Conservation (phyloP, 257 asterid species). For the Catharanthus roseus region DNA sequence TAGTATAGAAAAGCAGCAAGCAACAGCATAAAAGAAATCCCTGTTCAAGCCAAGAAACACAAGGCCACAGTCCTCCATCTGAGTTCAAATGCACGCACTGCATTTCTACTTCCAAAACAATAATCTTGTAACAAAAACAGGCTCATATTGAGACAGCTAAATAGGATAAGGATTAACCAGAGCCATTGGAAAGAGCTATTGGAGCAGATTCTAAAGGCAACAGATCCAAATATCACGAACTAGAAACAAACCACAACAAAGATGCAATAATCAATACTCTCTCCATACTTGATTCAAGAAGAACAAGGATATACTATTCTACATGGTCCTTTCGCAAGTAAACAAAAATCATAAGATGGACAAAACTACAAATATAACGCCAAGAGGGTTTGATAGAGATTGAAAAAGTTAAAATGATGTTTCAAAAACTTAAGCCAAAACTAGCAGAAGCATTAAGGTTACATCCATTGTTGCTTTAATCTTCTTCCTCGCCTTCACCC, state of each 20-base stretch:
- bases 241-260: neutral
- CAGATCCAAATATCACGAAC: neutral
- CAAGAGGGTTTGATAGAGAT: neutral
- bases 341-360: slow-evolving; percentile 9
- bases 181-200: too few relatives aligned
- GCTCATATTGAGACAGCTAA: too few relatives aligned
- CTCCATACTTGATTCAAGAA: neutral
- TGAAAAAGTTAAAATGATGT: neutral
- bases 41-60: too few relatives aligned
- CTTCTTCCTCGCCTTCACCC: slow-evolving; percentile 51
- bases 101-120: too few relatives aligned
- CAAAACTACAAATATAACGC: slow-evolving; percentile 6
- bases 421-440: neutral
- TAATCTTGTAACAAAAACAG: too few relatives aligned
- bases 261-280: neutral
- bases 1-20: too few relatives aligned
- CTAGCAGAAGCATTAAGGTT: neutral
- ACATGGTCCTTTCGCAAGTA: slow-evolving; percentile 4
- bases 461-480: neutral
- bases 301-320: neutral
- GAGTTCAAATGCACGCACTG: too few relatives aligned
- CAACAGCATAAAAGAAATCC: too few relatives aligned
- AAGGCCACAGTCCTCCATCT: too few relatives aligned
- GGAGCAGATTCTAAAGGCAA: too few relatives aligned
- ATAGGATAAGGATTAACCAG: too few relatives aligned